A percentile compares a stretch with the other conserved stretches of the same genome.
Evolutionary conservation across 495 filamentous ascomycete genomes (phyloP).

Genomic region (Lentithecium fluviatile): DNA sequence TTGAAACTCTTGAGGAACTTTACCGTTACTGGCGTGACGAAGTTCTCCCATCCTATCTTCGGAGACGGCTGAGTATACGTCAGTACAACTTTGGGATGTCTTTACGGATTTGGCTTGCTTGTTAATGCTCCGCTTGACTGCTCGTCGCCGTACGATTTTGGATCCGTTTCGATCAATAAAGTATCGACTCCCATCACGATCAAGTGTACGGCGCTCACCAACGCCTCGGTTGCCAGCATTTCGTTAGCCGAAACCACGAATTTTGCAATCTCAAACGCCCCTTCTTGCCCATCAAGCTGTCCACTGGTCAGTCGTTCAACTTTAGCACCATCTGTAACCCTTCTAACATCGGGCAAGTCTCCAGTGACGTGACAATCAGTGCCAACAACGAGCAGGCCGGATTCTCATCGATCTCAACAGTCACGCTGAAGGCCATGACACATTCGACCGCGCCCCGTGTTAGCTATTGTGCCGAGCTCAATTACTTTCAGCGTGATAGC

Average conservation of each 20-base stretch:
- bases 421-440: conserved; percentile 42
- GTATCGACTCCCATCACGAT: conserved; percentile 35
- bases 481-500: conserved; percentile 47
- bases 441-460: conserved; percentile 39
- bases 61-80: conserved; percentile 50
- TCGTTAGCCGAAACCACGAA: conserved; percentile 15
- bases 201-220: conserved; percentile 33
- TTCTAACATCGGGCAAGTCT: conserved; percentile 43
- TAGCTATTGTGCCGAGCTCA: conserved; percentile 42
- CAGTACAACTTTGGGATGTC: conserved; percentile 38
- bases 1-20: conserved; percentile 43
- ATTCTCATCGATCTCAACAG: conserved; percentile 41
- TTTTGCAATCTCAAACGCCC: conserved; percentile 34
- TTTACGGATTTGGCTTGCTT: conserved; percentile 45
- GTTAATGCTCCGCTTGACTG: conserved; percentile 31
- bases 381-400: conserved; percentile 39
- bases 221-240: conserved; percentile 41
- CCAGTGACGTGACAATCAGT: conserved; percentile 44
- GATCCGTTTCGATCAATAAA: conserved; percentile 43
- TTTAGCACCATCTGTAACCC: conserved; percentile 47
- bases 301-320: conserved; percentile 41
- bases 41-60: conserved; percentile 52
- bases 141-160: conserved; percentile 46
- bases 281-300: conserved; percentile 43
- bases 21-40: conserved; percentile 43